Evolutionary conservation across 192 early-diverging fungal species (phyloP), one percentile per base, ranked within the genome.

Genomic region (Funneliformis geosporum): DNA sequence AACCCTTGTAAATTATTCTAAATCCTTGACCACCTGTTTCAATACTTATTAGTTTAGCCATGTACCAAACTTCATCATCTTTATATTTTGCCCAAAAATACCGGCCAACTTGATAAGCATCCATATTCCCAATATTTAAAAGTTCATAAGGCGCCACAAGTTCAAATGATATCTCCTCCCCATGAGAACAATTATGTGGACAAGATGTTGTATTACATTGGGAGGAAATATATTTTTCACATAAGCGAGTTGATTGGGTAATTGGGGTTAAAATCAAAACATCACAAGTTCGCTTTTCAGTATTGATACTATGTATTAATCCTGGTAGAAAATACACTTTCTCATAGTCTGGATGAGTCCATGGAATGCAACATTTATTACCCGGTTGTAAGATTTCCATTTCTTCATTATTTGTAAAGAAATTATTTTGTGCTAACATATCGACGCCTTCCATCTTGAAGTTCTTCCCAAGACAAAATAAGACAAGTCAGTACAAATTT

Each of bases 201-300:
- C 70, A 72, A 47, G n/a, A 25, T 40, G 39, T 40, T 21, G 66
- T 39, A 28, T 65, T 65, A 10, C 70, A 72, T 27, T 72, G 42
- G 28, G 43, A 47, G 27, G 70, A 44, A 11, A 72, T 23, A 72
- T 27, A 72, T 47, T 44, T 47, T 72, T 72, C 21, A 27, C 70
- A 72, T 27, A 72, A 28, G 11, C 70, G 42, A 50, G 25, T 25
- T n/a, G 70, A 25, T 11, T 43, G 25, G 5, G 44, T 72, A 27
- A 72, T 72, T 40, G 70, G 70, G 27, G 70, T 72, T 46, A 72
- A 72, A 28, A 72, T 72, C 5, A 72, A 72, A 18, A 72, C 43
- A 28, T 72, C 50, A 46, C 21, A 46, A 72, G 70, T 72, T n/a
- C 50, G 47, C 21, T 33, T 28, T 16, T 72, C 70, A 14, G 42